phyloP scores from a whole-genome alignment of 1,284 basidiomycete genomes.

The Cutaneotrichosporon curvatum region DNA sequence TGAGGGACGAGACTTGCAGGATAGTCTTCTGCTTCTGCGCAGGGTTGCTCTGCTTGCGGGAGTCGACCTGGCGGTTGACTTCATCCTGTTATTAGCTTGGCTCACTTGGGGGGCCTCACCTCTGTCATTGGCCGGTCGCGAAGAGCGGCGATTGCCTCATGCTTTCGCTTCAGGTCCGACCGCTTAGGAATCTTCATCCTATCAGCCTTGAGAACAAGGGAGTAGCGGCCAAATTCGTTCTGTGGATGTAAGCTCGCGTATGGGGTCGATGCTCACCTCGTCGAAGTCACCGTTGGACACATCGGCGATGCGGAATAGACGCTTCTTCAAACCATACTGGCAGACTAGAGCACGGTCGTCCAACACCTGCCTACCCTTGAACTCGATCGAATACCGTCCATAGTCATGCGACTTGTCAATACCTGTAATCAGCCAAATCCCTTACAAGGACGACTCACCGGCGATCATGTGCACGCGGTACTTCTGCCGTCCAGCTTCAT shows the following conservation, averaged over 20 bases:
- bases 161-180: slow-evolving; percentile 59
- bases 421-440: slow-evolving; percentile 3
- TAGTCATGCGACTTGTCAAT: slow-evolving; percentile 18
- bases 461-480: slow-evolving; percentile 57
- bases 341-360: slow-evolving; percentile 62
- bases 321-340: slow-evolving; percentile 59
- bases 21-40: slow-evolving; percentile 55
- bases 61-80: slow-evolving; percentile 61
- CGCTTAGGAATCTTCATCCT: slow-evolving; percentile 61
- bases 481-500: slow-evolving; percentile 54
- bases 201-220: slow-evolving; percentile 52
- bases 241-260: slow-evolving; percentile 33
- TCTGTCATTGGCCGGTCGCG: slow-evolving; percentile 63
- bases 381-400: slow-evolving; percentile 65
- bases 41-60: slow-evolving; percentile 30
- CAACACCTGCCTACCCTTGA: slow-evolving; percentile 45
- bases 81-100: slow-evolving; percentile 44
- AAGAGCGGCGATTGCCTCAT: slow-evolving; percentile 56
- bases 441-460: background rate
- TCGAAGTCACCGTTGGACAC: slow-evolving; percentile 65
- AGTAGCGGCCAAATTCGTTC: slow-evolving; percentile 67
- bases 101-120: no score
- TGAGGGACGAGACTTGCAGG: slow-evolving; percentile 48
- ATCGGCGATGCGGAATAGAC: slow-evolving; percentile 64
- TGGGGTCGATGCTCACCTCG: slow-evolving; percentile 48